These are phyloP conservation scores for Boeremia lycopersici DNA, from an alignment of 2,329 filamentous ascomycete genomes.

Conservation along the genomic window DNA sequence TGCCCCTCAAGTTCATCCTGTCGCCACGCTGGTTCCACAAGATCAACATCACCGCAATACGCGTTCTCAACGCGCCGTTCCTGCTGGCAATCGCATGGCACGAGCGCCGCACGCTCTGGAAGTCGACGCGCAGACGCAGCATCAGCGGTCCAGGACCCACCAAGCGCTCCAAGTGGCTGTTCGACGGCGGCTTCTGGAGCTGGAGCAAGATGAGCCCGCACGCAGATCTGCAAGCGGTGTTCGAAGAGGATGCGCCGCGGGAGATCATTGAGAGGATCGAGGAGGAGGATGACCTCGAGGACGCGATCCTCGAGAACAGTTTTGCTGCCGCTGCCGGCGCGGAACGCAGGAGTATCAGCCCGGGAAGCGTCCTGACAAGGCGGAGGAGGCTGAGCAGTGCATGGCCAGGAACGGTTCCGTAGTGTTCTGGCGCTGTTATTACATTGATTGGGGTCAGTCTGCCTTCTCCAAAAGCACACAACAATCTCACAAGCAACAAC, in stretches of 20 bases:
- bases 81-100: constrained; percentile 72
- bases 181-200: constrained; percentile 53
- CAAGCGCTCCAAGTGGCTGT: constrained; percentile 53
- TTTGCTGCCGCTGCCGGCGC: constrained; percentile 31
- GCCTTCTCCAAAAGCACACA: no score
- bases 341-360: constrained; percentile 38
- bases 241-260: constrained; percentile 72
- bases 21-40: constrained; percentile 90
- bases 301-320: constrained; percentile 51
- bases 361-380: constrained; percentile 36
- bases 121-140: constrained; percentile 46
- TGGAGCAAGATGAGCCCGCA: constrained; percentile 71
- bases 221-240: constrained; percentile 74
- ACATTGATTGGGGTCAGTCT: background rate
- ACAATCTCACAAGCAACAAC: no score
- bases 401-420: constrained; percentile 35
- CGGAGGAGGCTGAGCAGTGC: constrained; percentile 45
- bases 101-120: constrained; percentile 74
- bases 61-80: constrained; percentile 75
- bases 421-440: background rate
- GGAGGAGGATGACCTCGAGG: constrained; percentile 56
- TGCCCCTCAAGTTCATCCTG: constrained; percentile 78
- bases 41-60: constrained; percentile 79
- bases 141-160: constrained; percentile 42
- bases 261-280: constrained; percentile 54